Base-by-base conservation (phyloP, 2,329 filamentous ascomycete genomes). In the Fusarium sacchari region DNA sequence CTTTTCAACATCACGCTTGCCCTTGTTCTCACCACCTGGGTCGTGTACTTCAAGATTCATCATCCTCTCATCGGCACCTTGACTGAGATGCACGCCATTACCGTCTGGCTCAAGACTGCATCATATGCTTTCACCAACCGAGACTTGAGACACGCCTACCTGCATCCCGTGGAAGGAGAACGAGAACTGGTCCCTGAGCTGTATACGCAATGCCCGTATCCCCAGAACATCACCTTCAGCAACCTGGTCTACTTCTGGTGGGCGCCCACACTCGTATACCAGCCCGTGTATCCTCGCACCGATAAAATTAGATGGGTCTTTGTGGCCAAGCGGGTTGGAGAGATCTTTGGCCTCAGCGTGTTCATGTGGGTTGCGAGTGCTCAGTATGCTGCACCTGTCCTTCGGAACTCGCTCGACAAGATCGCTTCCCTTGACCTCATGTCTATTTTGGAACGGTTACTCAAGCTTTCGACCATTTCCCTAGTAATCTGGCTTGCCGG, bases 221-320 rank as follows among this genome's bases (percentile, higher is more conserved):
- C 96, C 0, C 84, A 89, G 53, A 99, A 98, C 82, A 94, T 99
- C 82, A 97, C 95, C 7, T 88, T 98, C 75, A 84, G 87, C 57
- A 99, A 98, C 80, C 86, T 99, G 32, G 90, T 90, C 65, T 99
- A 98, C 84, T 99, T 99, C 82, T 98, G 96, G 96, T 96, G 95
- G 91, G 96, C 96, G 0, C 96, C 96, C 1, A 99, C 96, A 0
- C 88, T 99, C 59, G 93, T 98, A 49, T 99, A 99, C 81, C 96
- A 99, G 84, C 96, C 96, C 3, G 94, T 96, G 20, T 99, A 99
- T 81, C 96, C 96, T 26, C 93, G 95, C 47, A 95, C 94, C 11
- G 86, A 90, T 14, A 89, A 88, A 64, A 94, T 98, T 76, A 89
- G 96, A 71, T 98, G 95, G 95, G 81, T 89, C 8, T 99, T 97